Conservation (phyloP, 352 stramenopile species). For the Globisporangium barbulae region DNA sequence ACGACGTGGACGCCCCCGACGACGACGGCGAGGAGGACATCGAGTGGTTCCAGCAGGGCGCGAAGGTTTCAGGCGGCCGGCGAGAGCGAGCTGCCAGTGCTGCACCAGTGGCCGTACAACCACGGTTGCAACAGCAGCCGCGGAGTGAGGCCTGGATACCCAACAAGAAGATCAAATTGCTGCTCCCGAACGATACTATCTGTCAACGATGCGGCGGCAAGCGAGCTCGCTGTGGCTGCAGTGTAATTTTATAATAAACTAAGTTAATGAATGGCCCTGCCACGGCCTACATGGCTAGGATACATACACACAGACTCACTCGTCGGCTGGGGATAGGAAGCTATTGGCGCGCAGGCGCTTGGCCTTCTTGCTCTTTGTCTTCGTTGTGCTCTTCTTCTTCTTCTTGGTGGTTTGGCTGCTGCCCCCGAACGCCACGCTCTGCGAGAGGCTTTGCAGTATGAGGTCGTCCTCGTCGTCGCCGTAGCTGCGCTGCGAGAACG, state of each 20-base stretch:
- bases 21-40: background rate
- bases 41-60: background rate
- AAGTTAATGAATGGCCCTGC: background rate
- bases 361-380: too few relatives aligned
- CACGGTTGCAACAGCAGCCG: background rate
- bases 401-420: slow-evolving; percentile 17
- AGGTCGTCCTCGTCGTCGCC: slow-evolving; percentile 59
- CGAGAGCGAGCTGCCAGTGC: background rate
- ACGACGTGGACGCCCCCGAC: background rate
- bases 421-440: slow-evolving; percentile 36
- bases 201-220: background rate
- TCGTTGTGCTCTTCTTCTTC: background rate
- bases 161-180: slow-evolving; percentile 36
- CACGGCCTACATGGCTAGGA: too few relatives aligned
- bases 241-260: slow-evolving; percentile 5
- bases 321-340: slow-evolving; percentile 11
- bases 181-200: background rate
- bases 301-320: background rate
- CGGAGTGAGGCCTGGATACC: slow-evolving; percentile 17
- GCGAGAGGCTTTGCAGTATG: slow-evolving; percentile 77
- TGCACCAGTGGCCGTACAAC: background rate
- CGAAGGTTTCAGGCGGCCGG: background rate
- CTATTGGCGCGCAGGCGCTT: slow-evolving; percentile 8
- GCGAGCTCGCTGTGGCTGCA: background rate
- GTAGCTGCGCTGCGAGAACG: slow-evolving; percentile 51